A percentile compares a stretch with the other conserved stretches of the same genome.
Conservation (phyloP, 2,329 filamentous ascomycete species). For the Helotiales sp. region DNA sequence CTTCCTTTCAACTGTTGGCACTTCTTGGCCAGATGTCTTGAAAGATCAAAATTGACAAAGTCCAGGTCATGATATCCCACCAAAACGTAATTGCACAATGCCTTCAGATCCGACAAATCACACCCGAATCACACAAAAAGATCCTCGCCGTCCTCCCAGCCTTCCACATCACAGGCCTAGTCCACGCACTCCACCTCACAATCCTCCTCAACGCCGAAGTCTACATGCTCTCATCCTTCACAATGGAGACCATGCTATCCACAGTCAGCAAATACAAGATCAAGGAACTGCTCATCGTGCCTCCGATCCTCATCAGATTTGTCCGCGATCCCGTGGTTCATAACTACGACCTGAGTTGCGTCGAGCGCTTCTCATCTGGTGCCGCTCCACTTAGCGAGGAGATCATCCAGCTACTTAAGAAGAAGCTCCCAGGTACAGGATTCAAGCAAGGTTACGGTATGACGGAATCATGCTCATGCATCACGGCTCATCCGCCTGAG, state of each 20-base stretch:
- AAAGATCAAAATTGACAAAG: slow-evolving; percentile 16
- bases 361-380: slow-evolving; percentile 49
- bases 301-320: slow-evolving; percentile 75
- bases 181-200: slow-evolving; percentile 67
- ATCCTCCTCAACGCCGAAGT: slow-evolving; percentile 68
- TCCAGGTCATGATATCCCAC: slow-evolving; percentile 44
- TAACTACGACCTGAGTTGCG: slow-evolving; percentile 60
- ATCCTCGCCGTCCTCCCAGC: slow-evolving; percentile 69
- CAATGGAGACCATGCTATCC: slow-evolving; percentile 62
- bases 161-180: slow-evolving; percentile 63
- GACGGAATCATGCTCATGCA: slow-evolving; percentile 64
- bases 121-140: slow-evolving; percentile 61
- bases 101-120: slow-evolving; percentile 61
- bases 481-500: slow-evolving; percentile 63
- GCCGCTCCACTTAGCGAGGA: slow-evolving; percentile 53
- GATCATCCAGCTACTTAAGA: slow-evolving; percentile 46
- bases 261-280: slow-evolving; percentile 71
- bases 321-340: slow-evolving; percentile 31
- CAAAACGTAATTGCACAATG: slow-evolving; percentile 47
- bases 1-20: too few relatives aligned
- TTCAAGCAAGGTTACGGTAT: slow-evolving; percentile 59
- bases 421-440: slow-evolving; percentile 48
- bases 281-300: slow-evolving; percentile 69
- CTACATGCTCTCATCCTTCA: slow-evolving; percentile 67
- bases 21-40: too few relatives aligned